phyloP scores from a whole-genome alignment of 2,329 filamentous ascomycete genomes.

The Exophiala mesophila region DNA sequence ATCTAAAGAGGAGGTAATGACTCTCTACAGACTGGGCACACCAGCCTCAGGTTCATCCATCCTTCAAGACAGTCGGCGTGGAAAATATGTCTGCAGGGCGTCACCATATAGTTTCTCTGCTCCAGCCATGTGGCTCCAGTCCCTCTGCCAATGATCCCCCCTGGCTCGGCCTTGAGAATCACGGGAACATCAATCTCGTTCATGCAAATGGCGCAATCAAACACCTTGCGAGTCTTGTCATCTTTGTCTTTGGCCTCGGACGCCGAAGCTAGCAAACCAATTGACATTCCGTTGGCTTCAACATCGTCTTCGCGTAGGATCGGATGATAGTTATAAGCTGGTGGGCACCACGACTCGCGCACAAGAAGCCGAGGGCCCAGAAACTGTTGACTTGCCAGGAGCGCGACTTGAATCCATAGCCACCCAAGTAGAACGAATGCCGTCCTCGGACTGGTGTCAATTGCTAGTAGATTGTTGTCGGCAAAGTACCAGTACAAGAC shows the following conservation, averaged over 20 bases:
- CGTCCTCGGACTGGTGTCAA: conserved; percentile 60
- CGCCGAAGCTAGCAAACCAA: conserved; percentile 60
- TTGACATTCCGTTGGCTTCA: conserved; percentile 70
- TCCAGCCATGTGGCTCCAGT: conserved; percentile 59
- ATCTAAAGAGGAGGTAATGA: conserved; percentile 73
- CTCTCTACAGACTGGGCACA: conserved; percentile 94
- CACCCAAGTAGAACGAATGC: conserved; percentile 65
- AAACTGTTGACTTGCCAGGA: conserved; percentile 75
- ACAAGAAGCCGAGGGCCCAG: conserved; percentile 86
- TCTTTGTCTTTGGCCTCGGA: conserved; percentile 31
- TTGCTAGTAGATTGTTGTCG: conserved; percentile 74
- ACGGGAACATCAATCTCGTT: conserved; percentile 87
- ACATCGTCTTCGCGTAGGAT: conserved; percentile 69
- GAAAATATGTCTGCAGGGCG: conserved; percentile 93
- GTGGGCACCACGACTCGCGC: conserved; percentile 60
- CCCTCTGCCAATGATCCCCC: conserved; percentile 47
- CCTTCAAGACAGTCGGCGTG: conserved; percentile 87
- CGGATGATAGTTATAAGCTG: conserved; percentile 86
- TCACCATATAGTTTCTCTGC: conserved; percentile 88
- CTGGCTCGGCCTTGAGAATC: conserved; percentile 47
- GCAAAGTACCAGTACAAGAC: conserved; percentile 81
- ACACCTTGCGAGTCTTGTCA: conserved; percentile 53
- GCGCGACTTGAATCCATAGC: conserved; percentile 80
- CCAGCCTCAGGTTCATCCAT: conserved; percentile 89
- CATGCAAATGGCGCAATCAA: conserved; percentile 94